A percentile compares a stretch with the other conserved stretches of the same genome.
These are phyloP conservation scores for Clitopilus passeckerianus DNA, from an alignment of 768 basidiomycete genomes.

Conservation along the genomic window DNA sequence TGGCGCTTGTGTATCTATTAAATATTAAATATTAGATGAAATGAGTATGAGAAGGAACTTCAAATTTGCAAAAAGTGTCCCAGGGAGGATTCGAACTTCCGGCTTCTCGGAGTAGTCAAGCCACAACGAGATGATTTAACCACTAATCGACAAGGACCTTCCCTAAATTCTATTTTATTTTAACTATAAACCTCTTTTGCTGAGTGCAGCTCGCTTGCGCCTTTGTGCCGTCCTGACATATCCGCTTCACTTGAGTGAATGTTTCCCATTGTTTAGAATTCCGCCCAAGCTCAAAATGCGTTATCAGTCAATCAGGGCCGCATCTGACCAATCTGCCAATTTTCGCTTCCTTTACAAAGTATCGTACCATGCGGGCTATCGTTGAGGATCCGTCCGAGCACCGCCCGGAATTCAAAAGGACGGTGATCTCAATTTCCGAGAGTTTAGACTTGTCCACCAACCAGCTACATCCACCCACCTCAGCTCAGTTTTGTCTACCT, in stretches of 20 bases:
- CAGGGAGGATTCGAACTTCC: constrained; percentile 21
- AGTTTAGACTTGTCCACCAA: constrained; percentile 2
- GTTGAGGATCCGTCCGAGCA: constrained; percentile 11
- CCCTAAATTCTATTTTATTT: too few relatives aligned
- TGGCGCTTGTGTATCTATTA: too few relatives aligned
- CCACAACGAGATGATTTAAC: constrained; percentile 21
- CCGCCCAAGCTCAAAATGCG: too few relatives aligned
- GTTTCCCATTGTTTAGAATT: too few relatives aligned
- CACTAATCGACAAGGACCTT: constrained; percentile 17
- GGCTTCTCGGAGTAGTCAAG: constrained; percentile 15
- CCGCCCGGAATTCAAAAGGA: constrained; percentile 9
- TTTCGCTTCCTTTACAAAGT: neutral
- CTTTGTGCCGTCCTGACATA: too few relatives aligned
- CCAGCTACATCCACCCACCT: neutral
- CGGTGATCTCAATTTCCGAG: constrained; percentile 5
- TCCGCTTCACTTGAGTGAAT: too few relatives aligned
- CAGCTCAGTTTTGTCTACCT: neutral
- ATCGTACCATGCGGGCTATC: neutral
- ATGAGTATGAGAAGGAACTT: too few relatives aligned
- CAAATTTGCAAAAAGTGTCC: constrained; percentile 6
- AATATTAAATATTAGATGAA: too few relatives aligned
- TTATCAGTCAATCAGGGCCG: neutral
- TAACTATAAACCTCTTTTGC: neutral
- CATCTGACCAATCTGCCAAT: neutral
- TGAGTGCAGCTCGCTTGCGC: too few relatives aligned